Base-by-base conservation (phyloP, 345 rosid species). In the Sisymbrium irio region DNA sequence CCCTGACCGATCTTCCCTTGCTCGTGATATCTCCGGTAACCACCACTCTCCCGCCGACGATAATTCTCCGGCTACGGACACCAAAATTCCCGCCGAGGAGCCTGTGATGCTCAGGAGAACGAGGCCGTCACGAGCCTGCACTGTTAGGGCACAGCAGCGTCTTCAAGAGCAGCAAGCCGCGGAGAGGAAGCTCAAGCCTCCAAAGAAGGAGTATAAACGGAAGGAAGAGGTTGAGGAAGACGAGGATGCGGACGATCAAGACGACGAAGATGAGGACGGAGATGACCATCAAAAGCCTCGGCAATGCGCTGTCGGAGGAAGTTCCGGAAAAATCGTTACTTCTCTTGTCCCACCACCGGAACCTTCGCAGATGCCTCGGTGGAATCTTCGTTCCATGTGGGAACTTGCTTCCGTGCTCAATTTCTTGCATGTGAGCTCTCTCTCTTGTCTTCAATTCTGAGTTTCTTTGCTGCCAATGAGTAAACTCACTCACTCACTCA, bases 341-440 rank as follows among this genome's bases (percentile, higher is more conserved):
- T 85, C 83, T 32, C 80, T 96, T 65, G 93, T 88, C n/a, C 88
- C 78, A 39, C 82, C 85, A 17, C 98, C 97, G 7, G 92, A 88
- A 76, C 85, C 93, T 27, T 78, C 96, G 4, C 98, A 87, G 86
- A 72, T 90, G 84, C 88, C 96, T 19, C 82, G 99, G 62, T 90
- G 99, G 99, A 92, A 67, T 74, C 93, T 96, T 73, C 92, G 99
- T 58, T 91, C 90, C 19, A 96, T 96, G 98, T 92, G 98, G 98
- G 96, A 96, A 80, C 84, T 96, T 80, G 97, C 97, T 78, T 96
- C 99, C 1, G 66, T 92, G 7, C 95, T 96, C 70, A 88, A 96
- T 87, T 92, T 96, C 83, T 87, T 96, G 88, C 97, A 92, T 85
- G 99, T 96, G 80, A 84, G 92, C 68, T 62, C 63, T 62, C 63